Percentiles rank a stretch among this genome's conserved stretches.
These are phyloP conservation scores for Aspergillus ostianus DNA, from an alignment of 495 filamentous ascomycete species.

Conservation along the genomic window DNA sequence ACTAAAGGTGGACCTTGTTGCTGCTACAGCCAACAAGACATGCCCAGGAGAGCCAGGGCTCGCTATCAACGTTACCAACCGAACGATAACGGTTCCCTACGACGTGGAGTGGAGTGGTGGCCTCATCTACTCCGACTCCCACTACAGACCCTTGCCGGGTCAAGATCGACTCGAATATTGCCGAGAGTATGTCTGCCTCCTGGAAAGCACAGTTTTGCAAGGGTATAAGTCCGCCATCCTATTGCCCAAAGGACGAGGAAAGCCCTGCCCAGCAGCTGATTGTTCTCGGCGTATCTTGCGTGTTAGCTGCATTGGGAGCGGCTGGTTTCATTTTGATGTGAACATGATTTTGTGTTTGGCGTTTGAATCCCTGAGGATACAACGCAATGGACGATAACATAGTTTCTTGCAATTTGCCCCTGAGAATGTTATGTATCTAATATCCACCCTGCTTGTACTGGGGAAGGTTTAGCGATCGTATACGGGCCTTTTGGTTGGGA, in stretches of 20 bases:
- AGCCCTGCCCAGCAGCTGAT: not conserved
- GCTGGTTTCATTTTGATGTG: not conserved
- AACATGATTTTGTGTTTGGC: not conserved
- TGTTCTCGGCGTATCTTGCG: not conserved
- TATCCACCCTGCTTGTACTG: no score
- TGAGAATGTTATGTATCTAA: no score
- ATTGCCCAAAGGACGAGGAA: not conserved
- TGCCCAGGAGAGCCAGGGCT: conserved; percentile 19
- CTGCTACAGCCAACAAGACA: conserved; percentile 26
- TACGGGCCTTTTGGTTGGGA: conserved; percentile 38
- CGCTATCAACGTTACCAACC: conserved; percentile 25
- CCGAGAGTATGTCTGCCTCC: not conserved
- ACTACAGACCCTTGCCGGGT: not conserved
- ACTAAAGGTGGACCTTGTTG: conserved; percentile 23
- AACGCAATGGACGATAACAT: no score
- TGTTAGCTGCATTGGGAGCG: not conserved
- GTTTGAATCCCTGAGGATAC: not conserved
- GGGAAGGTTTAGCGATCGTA: no score
- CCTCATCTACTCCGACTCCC: not conserved
- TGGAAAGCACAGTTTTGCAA: not conserved
- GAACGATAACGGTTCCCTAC: conserved; percentile 3
- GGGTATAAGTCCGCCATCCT: not conserved
- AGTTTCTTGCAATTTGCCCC: no score
- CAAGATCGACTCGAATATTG: conserved; percentile 1
- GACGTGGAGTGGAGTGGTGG: not conserved